Conservation (phyloP, 2,329 filamentous ascomycete species). For the Chrysoporthe cubensis region DNA sequence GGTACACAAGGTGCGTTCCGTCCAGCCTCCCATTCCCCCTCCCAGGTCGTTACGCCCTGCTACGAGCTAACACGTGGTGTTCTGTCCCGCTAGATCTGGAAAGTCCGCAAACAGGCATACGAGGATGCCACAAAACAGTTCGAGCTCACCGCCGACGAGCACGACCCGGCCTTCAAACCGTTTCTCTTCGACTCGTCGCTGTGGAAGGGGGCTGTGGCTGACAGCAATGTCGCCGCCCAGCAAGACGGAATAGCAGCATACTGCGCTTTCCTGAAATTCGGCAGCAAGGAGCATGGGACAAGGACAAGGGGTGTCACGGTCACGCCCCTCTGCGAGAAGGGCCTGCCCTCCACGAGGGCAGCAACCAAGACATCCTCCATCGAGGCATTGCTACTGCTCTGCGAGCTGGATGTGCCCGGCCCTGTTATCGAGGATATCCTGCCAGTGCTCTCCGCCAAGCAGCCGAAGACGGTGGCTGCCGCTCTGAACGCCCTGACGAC, state of each 20-base stretch:
- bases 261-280: constrained; percentile 91
- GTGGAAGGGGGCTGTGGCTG: constrained; percentile 90
- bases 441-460: constrained; percentile 81
- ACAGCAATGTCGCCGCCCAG: constrained; percentile 96
- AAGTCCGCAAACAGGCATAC: constrained; percentile 92
- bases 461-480: constrained; percentile 80
- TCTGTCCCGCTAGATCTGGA: constrained; percentile 72
- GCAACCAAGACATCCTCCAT: constrained; percentile 85
- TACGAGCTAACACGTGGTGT: background rate
- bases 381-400: constrained; percentile 84
- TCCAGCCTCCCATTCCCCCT: background rate
- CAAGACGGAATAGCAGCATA: constrained; percentile 87
- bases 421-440: constrained; percentile 91
- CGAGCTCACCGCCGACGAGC: constrained; percentile 80
- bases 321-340: constrained; percentile 85
- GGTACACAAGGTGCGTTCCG: constrained; percentile 69
- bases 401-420: constrained; percentile 84
- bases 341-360: constrained; percentile 82
- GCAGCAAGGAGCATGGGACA: constrained; percentile 76
- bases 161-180: constrained; percentile 81
- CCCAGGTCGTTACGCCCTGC: constrained; percentile 5
- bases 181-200: constrained; percentile 83
- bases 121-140: constrained; percentile 91
- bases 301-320: constrained; percentile 79
- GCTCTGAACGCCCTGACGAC: constrained; percentile 76